These are phyloP conservation scores for Periconia sp. DNA, from an alignment of 2,329 filamentous ascomycete species.

Conservation along the genomic window DNA sequence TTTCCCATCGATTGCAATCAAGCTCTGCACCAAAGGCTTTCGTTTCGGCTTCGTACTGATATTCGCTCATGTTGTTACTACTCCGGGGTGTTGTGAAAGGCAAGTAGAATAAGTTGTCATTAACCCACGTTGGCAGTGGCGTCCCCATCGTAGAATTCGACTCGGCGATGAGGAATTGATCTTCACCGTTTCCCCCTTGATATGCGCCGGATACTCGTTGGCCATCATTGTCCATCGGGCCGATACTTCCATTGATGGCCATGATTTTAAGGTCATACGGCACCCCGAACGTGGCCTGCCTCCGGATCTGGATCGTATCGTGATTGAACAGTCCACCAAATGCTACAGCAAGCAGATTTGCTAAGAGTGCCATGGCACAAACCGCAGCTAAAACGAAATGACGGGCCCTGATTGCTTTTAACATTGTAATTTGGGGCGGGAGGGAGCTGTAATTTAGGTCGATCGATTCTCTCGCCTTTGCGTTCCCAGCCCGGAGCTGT, in stretches of 20 bases:
- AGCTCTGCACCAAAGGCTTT: slow-evolving; percentile 43
- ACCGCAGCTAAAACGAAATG: slow-evolving; percentile 58
- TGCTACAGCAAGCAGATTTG: slow-evolving; percentile 61
- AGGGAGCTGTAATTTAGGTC: slow-evolving; percentile 61
- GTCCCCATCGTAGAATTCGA: slow-evolving; percentile 56
- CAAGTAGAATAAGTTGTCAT: slow-evolving; percentile 54
- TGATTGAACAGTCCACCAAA: slow-evolving; percentile 60
- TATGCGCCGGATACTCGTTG: slow-evolving; percentile 28
- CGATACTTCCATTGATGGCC: slow-evolving; percentile 30
- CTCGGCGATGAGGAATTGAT: slow-evolving; percentile 52
- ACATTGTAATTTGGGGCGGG: slow-evolving; percentile 60
- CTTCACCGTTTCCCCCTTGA: slow-evolving; percentile 27
- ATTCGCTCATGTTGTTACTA: slow-evolving; percentile 5
- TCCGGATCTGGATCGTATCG: slow-evolving; percentile 9
- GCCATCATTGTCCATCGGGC: slow-evolving; percentile 6
- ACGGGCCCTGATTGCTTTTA: slow-evolving; percentile 50
- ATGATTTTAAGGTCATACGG: slow-evolving; percentile 28
- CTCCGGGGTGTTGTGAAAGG: slow-evolving; percentile 41
- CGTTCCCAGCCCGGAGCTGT: slow-evolving; percentile 53
- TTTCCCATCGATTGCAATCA: slow-evolving; percentile 42
- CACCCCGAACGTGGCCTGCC: slow-evolving; percentile 6
- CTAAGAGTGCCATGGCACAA: slow-evolving; percentile 56
- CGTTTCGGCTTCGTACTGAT: slow-evolving; percentile 34
- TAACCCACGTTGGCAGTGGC: slow-evolving; percentile 58
- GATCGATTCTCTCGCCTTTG: slow-evolving; percentile 32